Evolutionary conservation across 495 filamentous ascomycete species (phyloP).

Genomic region (Aspergillus steynii): DNA sequence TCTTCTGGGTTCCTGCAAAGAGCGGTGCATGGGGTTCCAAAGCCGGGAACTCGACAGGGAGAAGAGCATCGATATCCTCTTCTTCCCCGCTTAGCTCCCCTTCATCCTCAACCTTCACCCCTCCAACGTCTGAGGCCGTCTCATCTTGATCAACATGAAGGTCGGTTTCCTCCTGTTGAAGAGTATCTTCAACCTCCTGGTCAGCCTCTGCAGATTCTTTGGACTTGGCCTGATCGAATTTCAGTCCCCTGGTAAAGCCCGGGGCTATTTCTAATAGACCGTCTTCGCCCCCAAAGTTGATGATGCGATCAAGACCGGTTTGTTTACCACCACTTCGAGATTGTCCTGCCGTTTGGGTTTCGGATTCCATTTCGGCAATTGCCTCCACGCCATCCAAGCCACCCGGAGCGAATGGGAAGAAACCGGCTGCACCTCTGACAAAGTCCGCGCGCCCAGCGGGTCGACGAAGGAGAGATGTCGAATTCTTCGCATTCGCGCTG

Average conservation of each 20-base stretch:
- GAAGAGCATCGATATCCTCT: conserved; percentile 86
- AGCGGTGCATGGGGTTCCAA: conserved; percentile 80
- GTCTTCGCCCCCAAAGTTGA: conserved; percentile 74
- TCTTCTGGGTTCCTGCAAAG: conserved; percentile 67
- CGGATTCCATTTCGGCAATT: conserved; percentile 71
- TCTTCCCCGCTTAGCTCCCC: conserved; percentile 58
- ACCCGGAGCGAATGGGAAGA: conserved; percentile 94
- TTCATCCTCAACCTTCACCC: conserved; percentile 47
- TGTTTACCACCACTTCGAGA: conserved; percentile 44
- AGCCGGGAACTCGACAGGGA: conserved; percentile 92
- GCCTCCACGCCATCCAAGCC: conserved; percentile 87
- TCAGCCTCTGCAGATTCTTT: conserved; percentile 58
- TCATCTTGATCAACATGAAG: conserved; percentile 38
- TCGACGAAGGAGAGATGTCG: conserved; percentile 84
- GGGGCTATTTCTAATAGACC: conserved; percentile 81
- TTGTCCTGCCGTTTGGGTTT: conserved; percentile 46
- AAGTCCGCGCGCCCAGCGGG: conserved; percentile 89
- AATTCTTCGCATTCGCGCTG: conserved; percentile 93
- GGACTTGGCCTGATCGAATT: conserved; percentile 63
- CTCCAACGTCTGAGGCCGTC: conserved; percentile 30
- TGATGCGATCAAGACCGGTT: conserved; percentile 69
- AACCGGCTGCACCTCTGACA: conserved; percentile 91
- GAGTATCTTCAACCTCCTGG: conserved; percentile 70
- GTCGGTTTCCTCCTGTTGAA: conserved; percentile 64
- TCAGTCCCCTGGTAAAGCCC: conserved; percentile 76